Conservation (phyloP, 495 filamentous ascomycete genomes). For the Talaromyces liani region DNA sequence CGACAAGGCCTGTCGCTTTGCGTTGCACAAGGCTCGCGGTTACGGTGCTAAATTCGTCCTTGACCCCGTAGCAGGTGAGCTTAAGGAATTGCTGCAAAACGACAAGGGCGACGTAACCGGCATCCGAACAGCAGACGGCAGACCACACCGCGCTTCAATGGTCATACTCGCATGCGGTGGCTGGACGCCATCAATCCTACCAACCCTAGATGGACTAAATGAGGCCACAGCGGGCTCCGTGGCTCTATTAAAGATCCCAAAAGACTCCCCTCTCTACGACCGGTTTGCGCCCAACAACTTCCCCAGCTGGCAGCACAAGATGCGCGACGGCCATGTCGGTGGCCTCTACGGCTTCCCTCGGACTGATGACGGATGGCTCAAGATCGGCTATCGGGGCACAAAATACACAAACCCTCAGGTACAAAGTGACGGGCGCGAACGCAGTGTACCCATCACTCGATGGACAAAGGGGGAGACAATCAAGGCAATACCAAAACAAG, state of each 20-base stretch:
- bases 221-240: conserved; percentile 40
- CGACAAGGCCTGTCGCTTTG: conserved; percentile 34
- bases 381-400: conserved; percentile 38
- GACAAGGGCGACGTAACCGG: conserved; percentile 12
- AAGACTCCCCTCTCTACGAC: conserved; percentile 19
- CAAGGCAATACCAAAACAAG: conserved; percentile 10
- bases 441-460: conserved; percentile 27
- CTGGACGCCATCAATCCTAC: conserved; percentile 63
- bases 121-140: conserved; percentile 26
- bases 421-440: conserved; percentile 21
- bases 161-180: conserved; percentile 69
- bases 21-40: conserved; percentile 26
- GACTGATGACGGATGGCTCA: conserved; percentile 27
- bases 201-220: conserved; percentile 23
- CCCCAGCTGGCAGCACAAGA: conserved; percentile 25
- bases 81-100: conserved; percentile 17
- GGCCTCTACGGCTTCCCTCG: conserved; percentile 34
- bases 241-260: conserved; percentile 25
- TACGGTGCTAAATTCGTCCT: conserved; percentile 30
- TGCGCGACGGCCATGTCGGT: conserved; percentile 22
- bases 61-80: conserved; percentile 13
- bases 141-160: conserved; percentile 45
- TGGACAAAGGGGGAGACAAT: conserved; percentile 16
- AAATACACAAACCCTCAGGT: conserved; percentile 29
- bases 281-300: conserved; percentile 26